Evolutionary conservation across 2,329 filamentous ascomycete species (phyloP), one percentile per base, ranked within the genome.

Genomic region (Rosellinia necatrix): DNA sequence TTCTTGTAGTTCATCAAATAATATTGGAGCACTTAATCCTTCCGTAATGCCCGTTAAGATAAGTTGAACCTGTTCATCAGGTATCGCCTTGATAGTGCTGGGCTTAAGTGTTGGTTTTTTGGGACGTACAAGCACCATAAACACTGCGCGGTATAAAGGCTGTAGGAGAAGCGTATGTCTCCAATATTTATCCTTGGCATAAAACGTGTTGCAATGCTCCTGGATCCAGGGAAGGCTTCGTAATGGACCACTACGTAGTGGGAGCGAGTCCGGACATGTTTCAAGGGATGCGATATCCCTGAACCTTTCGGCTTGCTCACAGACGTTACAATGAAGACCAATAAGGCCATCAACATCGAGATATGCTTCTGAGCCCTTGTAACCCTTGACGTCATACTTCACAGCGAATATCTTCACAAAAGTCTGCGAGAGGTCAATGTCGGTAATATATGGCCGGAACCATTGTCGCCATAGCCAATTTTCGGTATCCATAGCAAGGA

Each of bases 1-100:
- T 12, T 53, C 49, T 49, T n/a, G 49, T 29, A 57, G 21, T 22
- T 53, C 54, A 38, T 57, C 43, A 19, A 57, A 53, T 34, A 43
- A 57, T 19, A 57, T 48, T 9, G 43, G 49, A 25, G 54, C 49
- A 27, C 49, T 53, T 21, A 53, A 22, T 32, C 54, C 54, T 34
- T 48, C 54, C 24, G 34, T 40, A 10, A 38, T 53, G 13, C 54
- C 54, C 15, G 49, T 57, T 19, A 52, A 30, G n/a, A 56, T 37
- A 10, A 47, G 53, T 49, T 19, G 53, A 37, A 48, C 35, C 29
- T 53, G 51, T 35, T 42, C 3, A 34, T 47, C 15, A 35, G 40
- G 32, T 27, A 52, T 9, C 32, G 37, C 15, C 42, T 44, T 35
- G 15, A 53, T 48, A 13, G 13, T 30, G 24, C 21, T 25, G 13